Evolutionary conservation across 768 basidiomycete species (phyloP).

Genomic region (Sutorius australiensis): DNA sequence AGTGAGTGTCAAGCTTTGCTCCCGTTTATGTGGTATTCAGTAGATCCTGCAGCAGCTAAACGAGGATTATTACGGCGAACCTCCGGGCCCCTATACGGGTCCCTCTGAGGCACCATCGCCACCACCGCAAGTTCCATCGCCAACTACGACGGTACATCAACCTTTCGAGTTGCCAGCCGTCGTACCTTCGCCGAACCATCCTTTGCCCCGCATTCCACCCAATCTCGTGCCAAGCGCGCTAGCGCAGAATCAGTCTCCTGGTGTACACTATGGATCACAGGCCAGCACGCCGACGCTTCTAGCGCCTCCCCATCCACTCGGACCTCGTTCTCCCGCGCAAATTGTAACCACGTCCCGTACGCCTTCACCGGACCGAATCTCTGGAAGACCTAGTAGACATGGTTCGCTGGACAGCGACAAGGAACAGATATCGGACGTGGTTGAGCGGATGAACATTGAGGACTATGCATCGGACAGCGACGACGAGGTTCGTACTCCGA

Average conservation of each 20-base stretch:
- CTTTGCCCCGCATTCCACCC: conserved; percentile 38
- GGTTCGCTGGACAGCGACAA: conserved; percentile 24
- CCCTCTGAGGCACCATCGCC: conserved; percentile 33
- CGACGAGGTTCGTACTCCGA: conserved; percentile 35
- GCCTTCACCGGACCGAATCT: conserved; percentile 59
- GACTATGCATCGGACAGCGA: conserved; percentile 25
- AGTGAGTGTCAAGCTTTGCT: conserved; percentile 40
- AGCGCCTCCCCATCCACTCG: conserved; percentile 69
- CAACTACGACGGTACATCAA: conserved; percentile 29
- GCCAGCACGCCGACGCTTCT: conserved; percentile 36
- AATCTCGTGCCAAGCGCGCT: conserved; percentile 19
- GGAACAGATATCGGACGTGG: conserved; percentile 22
- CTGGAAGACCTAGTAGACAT: conserved; percentile 16
- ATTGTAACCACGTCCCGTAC: conserved; percentile 51
- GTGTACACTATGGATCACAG: conserved; percentile 26
- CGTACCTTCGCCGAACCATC: conserved; percentile 33
- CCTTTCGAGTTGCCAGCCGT: conserved; percentile 30
- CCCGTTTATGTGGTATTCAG: conserved; percentile 18
- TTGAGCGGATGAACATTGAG: conserved; percentile 29
- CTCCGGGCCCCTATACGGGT: conserved; percentile 15
- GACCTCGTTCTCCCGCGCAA: conserved; percentile 63
- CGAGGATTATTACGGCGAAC: conserved; percentile 24
- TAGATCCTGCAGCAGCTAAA: conserved; percentile 19
- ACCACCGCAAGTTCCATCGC: conserved; percentile 16
- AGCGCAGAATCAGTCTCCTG: conserved; percentile 10